Percentiles rank a stretch among this genome's conserved stretches.
phyloP scores from a whole-genome alignment of 2,329 filamentous ascomycete species.

The Penicillium vulpinum region DNA sequence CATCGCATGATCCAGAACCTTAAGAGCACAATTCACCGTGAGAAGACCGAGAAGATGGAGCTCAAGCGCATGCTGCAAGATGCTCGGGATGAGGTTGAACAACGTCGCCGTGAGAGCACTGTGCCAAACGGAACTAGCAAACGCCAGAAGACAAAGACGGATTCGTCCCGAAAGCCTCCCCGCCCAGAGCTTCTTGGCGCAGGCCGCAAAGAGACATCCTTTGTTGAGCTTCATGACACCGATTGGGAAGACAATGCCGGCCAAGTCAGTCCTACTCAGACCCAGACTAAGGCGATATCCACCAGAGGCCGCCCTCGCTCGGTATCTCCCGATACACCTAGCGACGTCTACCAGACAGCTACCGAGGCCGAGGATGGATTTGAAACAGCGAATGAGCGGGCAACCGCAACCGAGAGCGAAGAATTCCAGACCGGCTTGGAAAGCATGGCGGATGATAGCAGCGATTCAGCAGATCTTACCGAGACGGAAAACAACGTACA shows the following conservation, averaged over 20 bases:
- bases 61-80: constrained; percentile 94
- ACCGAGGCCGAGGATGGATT: constrained; percentile 71
- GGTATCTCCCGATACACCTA: constrained; percentile 50
- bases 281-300: constrained; percentile 33
- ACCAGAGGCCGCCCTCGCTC: constrained; percentile 27
- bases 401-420: constrained; percentile 77
- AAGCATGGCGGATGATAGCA: constrained; percentile 64
- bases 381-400: constrained; percentile 75
- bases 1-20: constrained; percentile 96
- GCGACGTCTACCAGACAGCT: constrained; percentile 76
- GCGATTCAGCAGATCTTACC: constrained; percentile 69
- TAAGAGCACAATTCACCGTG: constrained; percentile 90
- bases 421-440: constrained; percentile 94
- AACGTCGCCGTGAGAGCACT: constrained; percentile 59
- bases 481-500: constrained; percentile 70
- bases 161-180: constrained; percentile 75
- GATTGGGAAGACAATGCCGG: constrained; percentile 86
- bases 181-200: constrained; percentile 74
- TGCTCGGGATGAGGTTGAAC: constrained; percentile 84
- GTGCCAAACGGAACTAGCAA: constrained; percentile 47
- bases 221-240: constrained; percentile 75
- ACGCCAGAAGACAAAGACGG: constrained; percentile 62
- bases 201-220: constrained; percentile 70
- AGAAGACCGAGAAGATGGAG: constrained; percentile 98
- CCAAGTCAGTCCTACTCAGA: constrained; percentile 57